phyloP scores from a whole-genome alignment of 2,329 filamentous ascomycete genomes.

The Pseudocercospora fijiensis region DNA sequence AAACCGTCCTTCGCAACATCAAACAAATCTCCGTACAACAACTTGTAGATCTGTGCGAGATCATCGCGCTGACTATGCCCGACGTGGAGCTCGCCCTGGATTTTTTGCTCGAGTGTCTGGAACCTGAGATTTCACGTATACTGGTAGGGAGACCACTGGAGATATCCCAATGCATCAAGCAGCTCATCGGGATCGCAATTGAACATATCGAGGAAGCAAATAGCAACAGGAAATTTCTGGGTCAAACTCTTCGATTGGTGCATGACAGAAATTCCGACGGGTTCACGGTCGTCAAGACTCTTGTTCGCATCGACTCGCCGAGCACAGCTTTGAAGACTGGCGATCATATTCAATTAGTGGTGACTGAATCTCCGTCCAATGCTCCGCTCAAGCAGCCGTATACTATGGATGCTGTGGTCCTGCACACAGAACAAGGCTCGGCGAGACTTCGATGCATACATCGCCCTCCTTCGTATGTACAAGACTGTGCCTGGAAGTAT shows the following conservation, averaged over 20 bases:
- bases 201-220: conserved; percentile 11
- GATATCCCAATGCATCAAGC: too few relatives aligned
- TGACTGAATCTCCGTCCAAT: background rate
- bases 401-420: background rate
- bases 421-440: background rate
- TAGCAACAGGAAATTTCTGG: background rate
- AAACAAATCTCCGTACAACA: background rate
- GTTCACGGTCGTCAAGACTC: conserved; percentile 5
- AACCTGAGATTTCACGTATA: background rate
- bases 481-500: conserved; percentile 5
- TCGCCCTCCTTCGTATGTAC: background rate
- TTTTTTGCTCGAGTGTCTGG: conserved; percentile 10
- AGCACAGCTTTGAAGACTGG: background rate
- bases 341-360: background rate
- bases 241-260: background rate
- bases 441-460: background rate
- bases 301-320: conserved; percentile 6
- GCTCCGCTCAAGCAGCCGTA: background rate
- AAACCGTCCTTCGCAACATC: background rate
- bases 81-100: conserved; percentile 6
- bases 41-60: conserved; percentile 7
- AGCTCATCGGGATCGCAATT: conserved; percentile 5
- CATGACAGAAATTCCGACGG: conserved; percentile 5
- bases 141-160: too few relatives aligned
- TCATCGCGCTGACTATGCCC: background rate